Evolutionary conservation across 148 eudicot genomes (phyloP), one percentile per base, ranked within the genome.

Genomic region (Silene latifolia): DNA sequence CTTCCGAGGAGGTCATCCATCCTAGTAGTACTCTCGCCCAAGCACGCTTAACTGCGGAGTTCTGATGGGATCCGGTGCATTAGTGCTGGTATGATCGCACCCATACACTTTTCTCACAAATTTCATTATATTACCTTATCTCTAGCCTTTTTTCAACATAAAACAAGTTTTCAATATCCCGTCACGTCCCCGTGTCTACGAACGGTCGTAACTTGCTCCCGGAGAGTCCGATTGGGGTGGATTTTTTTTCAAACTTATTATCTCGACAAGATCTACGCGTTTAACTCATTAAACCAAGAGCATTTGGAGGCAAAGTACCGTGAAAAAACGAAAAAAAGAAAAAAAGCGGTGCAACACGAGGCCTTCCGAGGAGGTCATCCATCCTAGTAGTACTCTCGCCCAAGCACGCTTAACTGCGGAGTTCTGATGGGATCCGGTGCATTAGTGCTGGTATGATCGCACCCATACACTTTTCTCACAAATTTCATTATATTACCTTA

Each of bases 381-480:
- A 81, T 83, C 88, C 81, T 79, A 87, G 83, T 74, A 85, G 82
- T 82, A 78, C 89, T 85, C 88, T 89, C 87, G 83, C 88, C 86
- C 82, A 89, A 85, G 87, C 86, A 88, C 89, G 86, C 85, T 88
- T 86, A 79, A 77, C 84, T 86, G 77, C 82, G 79, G 84, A 85
- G 90, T 83, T 86, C 78, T 85, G 79, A 88, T 85, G 87, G 80
- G 82, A 90, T 86, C 84, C 84, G 79, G 86, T 88, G 89, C 87
- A 85, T 83, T 90, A 82, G 91, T 90, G 89, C 85, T 85, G 82
- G 84, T 85, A 87, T 83, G 88, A 80, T 85, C 84, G 87, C 88
- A 87, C 79, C 88, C 83, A 35, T 35, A 27, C 29, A 27, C 29
- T 27, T 27, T 27, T 3, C 1, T 27, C 29, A 27, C 29, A 27